Evolutionary conservation across 768 basidiomycete genomes (phyloP).

Genomic region (Boletus tomentosulus): DNA sequence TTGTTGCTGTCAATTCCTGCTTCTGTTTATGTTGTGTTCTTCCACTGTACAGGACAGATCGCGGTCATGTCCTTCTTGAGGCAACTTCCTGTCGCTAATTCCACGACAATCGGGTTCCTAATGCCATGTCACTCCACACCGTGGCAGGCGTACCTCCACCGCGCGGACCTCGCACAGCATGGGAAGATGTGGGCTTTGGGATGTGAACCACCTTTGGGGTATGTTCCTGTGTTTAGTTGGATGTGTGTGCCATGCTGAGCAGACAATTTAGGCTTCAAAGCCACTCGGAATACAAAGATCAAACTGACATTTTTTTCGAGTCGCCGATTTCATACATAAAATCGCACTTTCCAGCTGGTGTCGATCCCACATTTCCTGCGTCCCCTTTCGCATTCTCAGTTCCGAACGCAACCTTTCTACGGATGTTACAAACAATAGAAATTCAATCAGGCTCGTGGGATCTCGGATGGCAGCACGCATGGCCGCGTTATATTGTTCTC

Average conservation of each 20-base stretch:
- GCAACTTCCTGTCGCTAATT: conserved; percentile 43
- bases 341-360: conserved; percentile 59
- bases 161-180: conserved; percentile 49
- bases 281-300: conserved; percentile 61
- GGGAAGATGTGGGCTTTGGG: conserved; percentile 77
- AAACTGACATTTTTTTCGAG: conserved; percentile 77
- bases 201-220: conserved; percentile 92
- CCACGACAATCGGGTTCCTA: conserved; percentile 68
- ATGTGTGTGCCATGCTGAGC: conserved; percentile 6
- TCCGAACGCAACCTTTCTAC: conserved; percentile 38
- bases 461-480: conserved; percentile 59
- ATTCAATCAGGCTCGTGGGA: conserved; percentile 15
- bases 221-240: conserved; percentile 27
- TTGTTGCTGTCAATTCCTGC: conserved; percentile 55
- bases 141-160: conserved; percentile 84
- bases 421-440: conserved; percentile 28
- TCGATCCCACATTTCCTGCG: conserved; percentile 61
- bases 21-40: conserved; percentile 63
- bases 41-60: conserved; percentile 80
- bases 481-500: conserved; percentile 79
- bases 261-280: conserved; percentile 38
- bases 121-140: conserved; percentile 99
- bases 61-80: conserved; percentile 68
- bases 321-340: conserved; percentile 64
- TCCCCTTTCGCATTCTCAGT: conserved; percentile 53